A percentile compares a stretch with the other conserved stretches of the same genome.
Evolutionary conservation across 139 green algal species (phyloP).

Genomic region (Picochlorum costavermella): DNA sequence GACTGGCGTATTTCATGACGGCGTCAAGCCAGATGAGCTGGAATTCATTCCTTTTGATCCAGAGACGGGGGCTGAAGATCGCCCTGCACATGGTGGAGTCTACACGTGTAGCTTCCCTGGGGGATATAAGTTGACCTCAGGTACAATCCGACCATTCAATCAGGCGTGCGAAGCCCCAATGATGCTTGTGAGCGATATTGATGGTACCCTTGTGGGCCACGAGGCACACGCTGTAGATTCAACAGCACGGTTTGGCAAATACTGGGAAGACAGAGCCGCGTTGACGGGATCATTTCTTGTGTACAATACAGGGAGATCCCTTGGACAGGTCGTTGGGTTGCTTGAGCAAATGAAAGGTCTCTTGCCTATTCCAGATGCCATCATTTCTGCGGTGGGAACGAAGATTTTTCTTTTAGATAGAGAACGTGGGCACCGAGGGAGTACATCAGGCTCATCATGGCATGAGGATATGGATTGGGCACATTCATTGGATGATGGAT

Average conservation of each 20-base stretch:
- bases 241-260: slow-evolving; percentile 51
- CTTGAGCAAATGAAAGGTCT: slow-evolving; percentile 50
- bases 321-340: slow-evolving; percentile 69
- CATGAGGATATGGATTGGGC: slow-evolving; percentile 71
- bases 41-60: slow-evolving; percentile 21
- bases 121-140: slow-evolving; percentile 54
- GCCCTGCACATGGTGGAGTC: slow-evolving; percentile 6
- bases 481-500: slow-evolving; percentile 53
- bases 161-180: slow-evolving; percentile 33
- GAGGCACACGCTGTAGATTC: slow-evolving; percentile 26
- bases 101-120: slow-evolving; percentile 38
- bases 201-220: slow-evolving; percentile 79
- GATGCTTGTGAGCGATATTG: slow-evolving; percentile 73
- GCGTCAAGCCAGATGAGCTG: slow-evolving; percentile 30
- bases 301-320: slow-evolving; percentile 72
- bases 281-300: slow-evolving; percentile 63
- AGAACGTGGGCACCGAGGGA: slow-evolving; percentile 35
- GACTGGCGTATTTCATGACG: background rate
- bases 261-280: slow-evolving; percentile 68
- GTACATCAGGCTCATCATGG: slow-evolving; percentile 48
- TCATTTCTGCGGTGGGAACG: slow-evolving; percentile 83
- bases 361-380: slow-evolving; percentile 68
- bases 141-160: slow-evolving; percentile 47
- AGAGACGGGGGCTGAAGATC: slow-evolving; percentile 22
- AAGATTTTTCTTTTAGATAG: slow-evolving; percentile 69